phyloP scores from a whole-genome alignment of 352 stramenopile species.

The Globisporangium uncinulatum region DNA sequence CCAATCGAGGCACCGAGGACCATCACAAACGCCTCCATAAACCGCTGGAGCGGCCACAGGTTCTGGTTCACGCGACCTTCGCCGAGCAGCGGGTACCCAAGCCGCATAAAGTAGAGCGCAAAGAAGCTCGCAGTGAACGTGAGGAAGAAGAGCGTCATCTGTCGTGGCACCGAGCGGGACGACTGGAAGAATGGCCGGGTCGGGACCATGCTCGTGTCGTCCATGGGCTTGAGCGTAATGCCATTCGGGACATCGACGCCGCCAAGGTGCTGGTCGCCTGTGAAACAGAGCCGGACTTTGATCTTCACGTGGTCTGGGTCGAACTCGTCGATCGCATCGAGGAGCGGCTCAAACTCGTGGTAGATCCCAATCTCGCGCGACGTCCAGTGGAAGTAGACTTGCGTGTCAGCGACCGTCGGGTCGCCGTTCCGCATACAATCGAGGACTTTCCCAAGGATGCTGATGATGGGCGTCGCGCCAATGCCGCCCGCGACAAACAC shows the following conservation, averaged over 20 bases:
- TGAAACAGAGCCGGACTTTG: slow-evolving; percentile 73
- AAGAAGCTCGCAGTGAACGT: slow-evolving; percentile 73
- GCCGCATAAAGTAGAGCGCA: slow-evolving; percentile 62
- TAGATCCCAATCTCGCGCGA: slow-evolving; percentile 80
- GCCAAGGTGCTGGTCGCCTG: slow-evolving; percentile 71
- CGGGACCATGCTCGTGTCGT: slow-evolving; percentile 74
- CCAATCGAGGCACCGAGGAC: slow-evolving; percentile 44
- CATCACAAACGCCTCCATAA: slow-evolving; percentile 76
- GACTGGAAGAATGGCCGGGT: slow-evolving; percentile 77
- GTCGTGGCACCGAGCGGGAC: slow-evolving; percentile 50
- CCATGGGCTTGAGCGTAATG: slow-evolving; percentile 74
- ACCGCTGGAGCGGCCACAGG: slow-evolving; percentile 78
- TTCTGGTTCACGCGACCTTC: slow-evolving; percentile 54
- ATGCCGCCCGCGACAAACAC: slow-evolving; percentile 84
- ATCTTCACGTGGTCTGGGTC: slow-evolving; percentile 63
- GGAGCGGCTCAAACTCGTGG: slow-evolving; percentile 78
- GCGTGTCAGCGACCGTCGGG: slow-evolving; percentile 53
- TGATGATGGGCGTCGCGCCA: slow-evolving; percentile 85
- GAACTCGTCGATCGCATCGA: slow-evolving; percentile 72
- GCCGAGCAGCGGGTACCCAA: slow-evolving; percentile 68
- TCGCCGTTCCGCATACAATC: slow-evolving; percentile 79
- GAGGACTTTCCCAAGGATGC: slow-evolving; percentile 82
- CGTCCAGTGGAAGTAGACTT: slow-evolving; percentile 85
- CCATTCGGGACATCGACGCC: slow-evolving; percentile 67
- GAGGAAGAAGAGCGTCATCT: slow-evolving; percentile 79